These are phyloP conservation scores for Pseudogymnoascus pannorum DNA, from an alignment of 2,329 filamentous ascomycete genomes.

Conservation along the genomic window DNA sequence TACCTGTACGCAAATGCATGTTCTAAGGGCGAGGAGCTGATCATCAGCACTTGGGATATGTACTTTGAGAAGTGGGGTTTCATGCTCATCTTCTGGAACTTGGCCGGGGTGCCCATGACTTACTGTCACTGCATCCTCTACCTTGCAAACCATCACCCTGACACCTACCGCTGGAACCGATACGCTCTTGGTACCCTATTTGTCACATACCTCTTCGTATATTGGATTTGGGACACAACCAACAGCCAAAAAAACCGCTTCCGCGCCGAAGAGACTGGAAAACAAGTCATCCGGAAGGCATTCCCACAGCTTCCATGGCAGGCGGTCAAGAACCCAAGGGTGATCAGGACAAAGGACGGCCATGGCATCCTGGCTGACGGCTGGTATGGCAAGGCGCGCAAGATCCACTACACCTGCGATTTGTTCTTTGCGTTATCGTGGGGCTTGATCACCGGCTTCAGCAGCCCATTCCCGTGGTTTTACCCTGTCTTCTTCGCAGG, in stretches of 20 bases:
- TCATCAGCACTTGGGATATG: conserved; percentile 89
- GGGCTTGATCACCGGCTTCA: conserved; percentile 76
- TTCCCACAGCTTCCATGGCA: conserved; percentile 92
- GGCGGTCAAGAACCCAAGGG: conserved; percentile 70
- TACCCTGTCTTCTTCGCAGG: conserved; percentile 72
- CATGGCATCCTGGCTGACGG: conserved; percentile 69
- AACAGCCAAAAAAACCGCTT: conserved; percentile 94
- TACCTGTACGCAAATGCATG: conserved; percentile 90
- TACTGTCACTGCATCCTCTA: conserved; percentile 94
- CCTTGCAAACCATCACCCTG: conserved; percentile 74
- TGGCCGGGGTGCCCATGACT: conserved; percentile 81
- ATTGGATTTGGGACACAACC: conserved; percentile 88
- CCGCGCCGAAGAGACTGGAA: conserved; percentile 70
- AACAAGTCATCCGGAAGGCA: conserved; percentile 61
- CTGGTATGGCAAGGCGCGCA: conserved; percentile 76
- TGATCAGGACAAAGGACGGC: conserved; percentile 64
- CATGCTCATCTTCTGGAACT: conserved; percentile 97
- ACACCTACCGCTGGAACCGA: conserved; percentile 69
- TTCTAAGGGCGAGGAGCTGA: conserved; percentile 85
- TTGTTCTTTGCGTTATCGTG: conserved; percentile 69
- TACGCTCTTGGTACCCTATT: conserved; percentile 59
- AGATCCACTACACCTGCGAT: conserved; percentile 77
- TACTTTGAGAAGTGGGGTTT: conserved; percentile 97
- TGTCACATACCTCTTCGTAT: conserved; percentile 68
- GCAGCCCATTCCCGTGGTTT: conserved; percentile 81